Conservation (phyloP, 2,329 filamentous ascomycete genomes). For the Apiospora malaysiana region DNA sequence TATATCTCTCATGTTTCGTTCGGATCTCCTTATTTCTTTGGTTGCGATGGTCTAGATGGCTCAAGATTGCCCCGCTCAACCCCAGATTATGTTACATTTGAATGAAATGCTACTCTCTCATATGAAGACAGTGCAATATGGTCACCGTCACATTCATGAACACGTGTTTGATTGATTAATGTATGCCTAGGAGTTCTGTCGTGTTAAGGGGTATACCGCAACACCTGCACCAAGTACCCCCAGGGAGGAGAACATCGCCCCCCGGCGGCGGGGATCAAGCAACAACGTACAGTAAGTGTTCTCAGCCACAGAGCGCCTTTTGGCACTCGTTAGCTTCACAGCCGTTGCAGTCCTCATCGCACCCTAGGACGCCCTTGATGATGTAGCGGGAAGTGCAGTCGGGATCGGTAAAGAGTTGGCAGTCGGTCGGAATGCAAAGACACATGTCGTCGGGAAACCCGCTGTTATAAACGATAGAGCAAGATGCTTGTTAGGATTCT, state of each 20-base stretch:
- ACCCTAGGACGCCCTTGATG: background rate
- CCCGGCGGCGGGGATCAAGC: too few relatives aligned
- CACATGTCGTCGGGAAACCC: background rate
- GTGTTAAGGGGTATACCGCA: background rate
- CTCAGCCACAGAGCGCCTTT: background rate
- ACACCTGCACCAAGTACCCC: too few relatives aligned
- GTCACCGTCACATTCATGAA: background rate
- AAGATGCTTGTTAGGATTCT: too few relatives aligned
- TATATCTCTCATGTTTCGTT: slow-evolving; percentile 3
- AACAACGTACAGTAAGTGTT: too few relatives aligned
- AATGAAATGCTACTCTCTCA: background rate
- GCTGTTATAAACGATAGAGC: background rate
- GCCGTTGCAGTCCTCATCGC: background rate
- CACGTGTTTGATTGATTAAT: background rate
- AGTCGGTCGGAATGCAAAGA: background rate
- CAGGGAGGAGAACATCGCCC: too few relatives aligned
- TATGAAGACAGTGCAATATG: background rate
- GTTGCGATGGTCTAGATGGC: background rate
- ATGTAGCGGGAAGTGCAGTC: background rate
- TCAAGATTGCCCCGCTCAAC: background rate
- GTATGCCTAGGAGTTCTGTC: background rate
- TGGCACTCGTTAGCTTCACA: background rate
- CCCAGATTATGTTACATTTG: background rate
- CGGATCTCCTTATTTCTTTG: background rate
- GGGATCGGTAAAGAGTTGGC: background rate